These are phyloP conservation scores for Fusarium sp. DNA, from an alignment of 2,329 filamentous ascomycete genomes.

Conservation along the genomic window DNA sequence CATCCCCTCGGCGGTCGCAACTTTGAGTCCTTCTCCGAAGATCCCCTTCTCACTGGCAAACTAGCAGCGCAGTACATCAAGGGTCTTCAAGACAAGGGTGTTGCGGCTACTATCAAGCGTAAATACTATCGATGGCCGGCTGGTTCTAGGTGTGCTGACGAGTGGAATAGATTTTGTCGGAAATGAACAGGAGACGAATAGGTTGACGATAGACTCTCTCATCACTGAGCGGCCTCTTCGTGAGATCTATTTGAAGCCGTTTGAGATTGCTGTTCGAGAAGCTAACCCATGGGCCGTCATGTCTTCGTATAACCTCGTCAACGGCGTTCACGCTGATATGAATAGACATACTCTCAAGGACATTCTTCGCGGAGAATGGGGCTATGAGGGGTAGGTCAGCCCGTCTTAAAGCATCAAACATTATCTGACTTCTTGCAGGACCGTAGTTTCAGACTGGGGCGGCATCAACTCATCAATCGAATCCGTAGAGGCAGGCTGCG, in stretches of 20 bases:
- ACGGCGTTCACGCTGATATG: constrained; percentile 71
- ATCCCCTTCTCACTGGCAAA: constrained; percentile 82
- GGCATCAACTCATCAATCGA: constrained; percentile 70
- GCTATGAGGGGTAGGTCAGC: constrained; percentile 68
- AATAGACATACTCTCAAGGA: constrained; percentile 68
- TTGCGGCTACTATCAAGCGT: constrained; percentile 86
- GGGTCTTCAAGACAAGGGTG: constrained; percentile 79
- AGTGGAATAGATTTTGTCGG: constrained; percentile 70
- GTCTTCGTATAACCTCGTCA: constrained; percentile 78
- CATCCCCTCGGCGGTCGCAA: constrained; percentile 87
- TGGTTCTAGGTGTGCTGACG: neutral
- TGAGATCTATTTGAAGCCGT: constrained; percentile 81
- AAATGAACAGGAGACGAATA: constrained; percentile 79
- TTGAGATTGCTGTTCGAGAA: constrained; percentile 79
- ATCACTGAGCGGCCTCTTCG: constrained; percentile 76
- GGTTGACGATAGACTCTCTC: constrained; percentile 71
- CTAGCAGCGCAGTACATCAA: constrained; percentile 80
- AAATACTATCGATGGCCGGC: constrained; percentile 33
- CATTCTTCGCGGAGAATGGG: constrained; percentile 73
- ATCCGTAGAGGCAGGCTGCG: constrained; percentile 69
- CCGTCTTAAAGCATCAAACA: neutral
- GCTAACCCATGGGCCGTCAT: constrained; percentile 79
- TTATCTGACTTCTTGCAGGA: constrained; percentile 53
- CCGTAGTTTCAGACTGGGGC: constrained; percentile 73
- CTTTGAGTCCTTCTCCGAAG: constrained; percentile 90